Evolutionary conservation across 305 asterid genomes (phyloP), one percentile per base, ranked within the genome.

Genomic region (Lippia alba): DNA sequence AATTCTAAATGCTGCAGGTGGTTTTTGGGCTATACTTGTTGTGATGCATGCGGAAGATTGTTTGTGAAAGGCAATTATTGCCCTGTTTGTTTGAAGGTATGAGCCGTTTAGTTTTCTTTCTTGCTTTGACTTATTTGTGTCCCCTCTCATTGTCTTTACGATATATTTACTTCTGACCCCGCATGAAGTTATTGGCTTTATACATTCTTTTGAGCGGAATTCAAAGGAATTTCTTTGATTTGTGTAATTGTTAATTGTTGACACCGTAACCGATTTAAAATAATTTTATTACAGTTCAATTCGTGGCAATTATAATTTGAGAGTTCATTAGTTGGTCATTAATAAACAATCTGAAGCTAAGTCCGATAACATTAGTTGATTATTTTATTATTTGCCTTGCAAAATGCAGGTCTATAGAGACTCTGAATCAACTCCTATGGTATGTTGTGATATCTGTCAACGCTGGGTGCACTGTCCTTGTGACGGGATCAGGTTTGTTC

Each of bases 381-480:
- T 76, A 46, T 61, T 68, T 73, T 46, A 15, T 64, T 64, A 33
- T 15, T 61, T 61, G 44, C 45, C 66, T 72, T 59, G 11, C 71
- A 64, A 71, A 58, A 72, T 76, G 80, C 84, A 95, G 99, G 99
- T 95, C 61, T 95, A 95, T 68, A 86, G 99, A 78, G 97, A 95
- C 90, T 95, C 99, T 61, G 99, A 95, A 83, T 83, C 98, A 64
- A 92, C 97, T 71, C 99, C 99, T 56, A 95, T 95, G 99, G 98
- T 95, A 34, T 95, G 99, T 86, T 95, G 99, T 73, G 99, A 95
- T 82, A 79, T 87, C 75, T 95, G 99, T 73, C 93, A 95, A 82
- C 89, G 87, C 67, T 95, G 99, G 99, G 99, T 95, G 82, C 99
- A 95, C 81, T 92, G 96, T 72, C 94, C 92, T 24, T 95, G 99